Base-by-base conservation (phyloP, 495 filamentous ascomycete genomes). In the Cladorrhinum samala region DNA sequence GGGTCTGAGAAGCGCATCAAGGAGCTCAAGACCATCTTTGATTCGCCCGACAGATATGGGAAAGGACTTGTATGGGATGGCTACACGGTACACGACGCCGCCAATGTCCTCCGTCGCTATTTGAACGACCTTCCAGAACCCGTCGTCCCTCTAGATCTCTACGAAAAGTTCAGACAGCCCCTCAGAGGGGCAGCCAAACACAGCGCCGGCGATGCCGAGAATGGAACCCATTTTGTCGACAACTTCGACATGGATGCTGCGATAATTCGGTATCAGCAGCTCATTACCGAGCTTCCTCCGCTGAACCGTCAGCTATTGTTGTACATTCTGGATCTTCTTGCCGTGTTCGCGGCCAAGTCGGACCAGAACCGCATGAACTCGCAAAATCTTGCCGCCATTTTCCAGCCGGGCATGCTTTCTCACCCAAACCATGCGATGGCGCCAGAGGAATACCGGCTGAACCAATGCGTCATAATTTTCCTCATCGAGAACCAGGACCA, bases 1-100 rank as follows among this genome's bases (percentile, higher is more conserved):
- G 93, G 93, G 19, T 95, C 92, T n/a, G 89, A 93, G 60, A 96
- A 95, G 71, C 84, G 93, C 46, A 99, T 99, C 69, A 97, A 97
- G 68, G 93, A 99, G 61, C 77, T 99, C 1, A 89, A 93, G 67
- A 81, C 77, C 39, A 81, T 88, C 7, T 99, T 99, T 66, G 85
- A 99, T 64, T 94, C 93, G 0, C 94, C 93, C 27, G 93, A 96
- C 60, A 81, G 91, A 47, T 99, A 95, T 67, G 93, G 93, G 30
- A 99, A 99, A 68, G 93, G 93, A 14, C 72, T 97, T 39, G 88
- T 96, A 63, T 99, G 93, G 93, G 85, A 87, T 42, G 93, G 93
- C 14, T 99, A 96, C 70, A 99, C 94, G 1, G 93, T 99, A 14
- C 93, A 99, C 71, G 93, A 99, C 80, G 93, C 93, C 16, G 93